Base-by-base conservation (phyloP, 2,329 filamentous ascomycete species). In the Sporothrix curviconia region DNA sequence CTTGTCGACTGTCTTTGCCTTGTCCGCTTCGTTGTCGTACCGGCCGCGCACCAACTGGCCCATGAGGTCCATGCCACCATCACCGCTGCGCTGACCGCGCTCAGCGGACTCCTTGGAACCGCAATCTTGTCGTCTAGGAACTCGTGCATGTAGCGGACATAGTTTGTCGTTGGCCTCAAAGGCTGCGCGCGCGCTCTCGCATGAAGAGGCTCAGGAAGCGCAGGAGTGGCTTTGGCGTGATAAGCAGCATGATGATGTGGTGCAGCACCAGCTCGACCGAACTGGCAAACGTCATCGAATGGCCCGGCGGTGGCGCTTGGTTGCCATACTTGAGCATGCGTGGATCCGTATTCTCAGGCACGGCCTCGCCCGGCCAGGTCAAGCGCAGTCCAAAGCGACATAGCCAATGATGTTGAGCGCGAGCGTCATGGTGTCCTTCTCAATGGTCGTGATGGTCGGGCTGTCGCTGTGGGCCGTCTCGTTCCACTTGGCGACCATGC, bases 91-190 rank as follows among this genome's bases (percentile, higher is more conserved):
- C 76, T 30, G 74, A 75, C 52, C 75, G 72, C 51, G 15, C 2
- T 46, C 51, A 7, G 57, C 60, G 40, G 65, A 65, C 22, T 53
- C 40, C 9, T 56, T 62, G 2, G 65, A 37, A 77, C 74, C 24
- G 75, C 72, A 5, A 74, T 68, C 70, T 89, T 89, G 62, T 80
- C 77, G 30, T 81, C 72, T 58, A 89, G 78, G 43, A 90, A 78
- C 65, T 89, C 84, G 46, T 81, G 74, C 80, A 90, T 85, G 69
- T 90, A 90, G 60, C 79, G 76, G 34, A 78, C 72, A 74, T 85
- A 90, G 69, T 90, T n/a, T 86, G 4, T 70, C 67, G 55, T 82
- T 78, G 3, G 84, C 80, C 55, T 78, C 71, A 24, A 77, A 72
- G 1, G 84, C 80, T 17, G 72, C 68, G 57, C 76, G 78, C 36